phyloP scores from a whole-genome alignment of 2,329 filamentous ascomycete genomes.

The Alternaria brassicae region DNA sequence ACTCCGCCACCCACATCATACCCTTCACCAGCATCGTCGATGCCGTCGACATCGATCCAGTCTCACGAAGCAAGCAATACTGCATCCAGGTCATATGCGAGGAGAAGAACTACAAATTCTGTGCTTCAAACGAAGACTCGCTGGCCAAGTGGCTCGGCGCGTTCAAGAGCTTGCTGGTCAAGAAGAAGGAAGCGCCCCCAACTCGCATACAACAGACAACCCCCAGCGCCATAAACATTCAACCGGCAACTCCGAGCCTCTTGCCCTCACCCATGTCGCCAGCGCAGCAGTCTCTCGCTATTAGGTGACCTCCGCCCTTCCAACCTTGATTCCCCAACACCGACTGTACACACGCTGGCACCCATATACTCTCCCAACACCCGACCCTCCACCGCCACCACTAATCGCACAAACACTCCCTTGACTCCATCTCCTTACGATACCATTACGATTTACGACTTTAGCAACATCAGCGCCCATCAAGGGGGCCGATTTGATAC shows the following conservation, averaged over 20 bases:
- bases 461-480: not conserved
- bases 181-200: conserved; percentile 63
- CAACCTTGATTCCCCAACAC: not conserved
- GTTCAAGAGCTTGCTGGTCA: conserved; percentile 83
- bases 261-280: conserved; percentile 8
- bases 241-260: conserved; percentile 14
- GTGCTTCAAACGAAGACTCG: conserved; percentile 76
- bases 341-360: conserved; percentile 16
- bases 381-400: conserved; percentile 1
- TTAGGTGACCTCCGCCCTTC: conserved; percentile 6
- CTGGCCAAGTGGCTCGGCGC: conserved; percentile 86
- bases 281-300: conserved; percentile 14
- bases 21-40: conserved; percentile 81
- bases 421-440: conserved; percentile 5
- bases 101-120: conserved; percentile 69
- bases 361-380: conserved; percentile 1
- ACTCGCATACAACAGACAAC: conserved; percentile 28
- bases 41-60: conserved; percentile 88
- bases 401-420: conserved; percentile 9
- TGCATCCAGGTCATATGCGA: conserved; percentile 95
- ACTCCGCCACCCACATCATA: conserved; percentile 82
- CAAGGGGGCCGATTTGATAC: conserved; percentile 7
- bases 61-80: conserved; percentile 81
- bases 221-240: conserved; percentile 19
- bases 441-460: conserved; percentile 14